phyloP scores from a whole-genome alignment of 345 rosid genomes.

The Corymbia maculata region DNA sequence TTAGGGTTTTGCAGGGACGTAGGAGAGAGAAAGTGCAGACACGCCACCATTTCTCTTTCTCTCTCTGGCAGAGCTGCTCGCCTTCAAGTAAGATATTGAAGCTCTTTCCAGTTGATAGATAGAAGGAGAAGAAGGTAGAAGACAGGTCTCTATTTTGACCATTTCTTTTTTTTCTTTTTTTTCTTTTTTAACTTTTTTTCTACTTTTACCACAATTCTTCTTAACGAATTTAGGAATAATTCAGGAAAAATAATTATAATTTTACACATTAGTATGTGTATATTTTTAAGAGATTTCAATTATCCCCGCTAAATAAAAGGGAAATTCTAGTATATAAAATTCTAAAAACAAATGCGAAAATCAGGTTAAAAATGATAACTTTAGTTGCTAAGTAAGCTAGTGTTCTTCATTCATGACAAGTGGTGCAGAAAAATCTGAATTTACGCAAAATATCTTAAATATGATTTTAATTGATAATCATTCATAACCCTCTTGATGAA shows the following conservation, averaged over 20 bases:
- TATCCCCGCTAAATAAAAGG: not conserved
- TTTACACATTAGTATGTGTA: not conserved
- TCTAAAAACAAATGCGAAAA: not conserved
- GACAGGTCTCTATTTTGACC: not conserved
- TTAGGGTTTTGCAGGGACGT: not conserved
- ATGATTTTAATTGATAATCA: not conserved
- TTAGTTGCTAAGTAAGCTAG: not conserved
- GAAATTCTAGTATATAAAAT: not conserved
- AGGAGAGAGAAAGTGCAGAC: not conserved
- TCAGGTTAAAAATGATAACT: not conserved
- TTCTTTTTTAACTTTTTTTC: not conserved
- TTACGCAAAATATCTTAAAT: accelerated
- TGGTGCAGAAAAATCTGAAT: not conserved
- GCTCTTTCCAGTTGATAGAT: too few species aligned
- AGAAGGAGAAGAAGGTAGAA: not conserved
- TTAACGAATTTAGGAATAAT: not conserved
- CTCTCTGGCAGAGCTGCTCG: not conserved
- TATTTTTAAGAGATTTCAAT: not conserved
- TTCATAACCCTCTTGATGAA: not conserved
- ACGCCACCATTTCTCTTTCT: not conserved
- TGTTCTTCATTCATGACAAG: too few species aligned
- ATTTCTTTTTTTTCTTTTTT: accelerated
- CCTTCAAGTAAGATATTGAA: too few species aligned
- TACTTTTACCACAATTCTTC: not conserved
- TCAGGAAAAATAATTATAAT: not conserved